Conservation (phyloP, 352 stramenopile species). For the Peronospora destructor region DNA sequence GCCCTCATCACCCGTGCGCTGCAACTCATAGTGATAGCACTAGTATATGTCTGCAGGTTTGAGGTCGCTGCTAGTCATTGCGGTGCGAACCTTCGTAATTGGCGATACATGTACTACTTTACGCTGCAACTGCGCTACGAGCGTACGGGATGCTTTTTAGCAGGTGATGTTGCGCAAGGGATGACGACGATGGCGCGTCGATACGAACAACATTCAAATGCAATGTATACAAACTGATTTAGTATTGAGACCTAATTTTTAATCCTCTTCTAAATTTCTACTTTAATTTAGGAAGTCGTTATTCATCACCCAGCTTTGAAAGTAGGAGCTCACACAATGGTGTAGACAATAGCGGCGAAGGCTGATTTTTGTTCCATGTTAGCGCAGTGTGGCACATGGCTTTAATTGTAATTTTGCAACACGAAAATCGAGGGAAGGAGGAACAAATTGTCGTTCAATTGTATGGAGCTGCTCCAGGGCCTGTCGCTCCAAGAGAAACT, state of each 20-base stretch:
- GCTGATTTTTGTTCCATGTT: neutral
- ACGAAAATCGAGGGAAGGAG: neutral
- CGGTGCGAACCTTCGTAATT: too few species aligned
- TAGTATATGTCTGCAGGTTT: neutral
- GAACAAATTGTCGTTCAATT: slow-evolving; percentile 5
- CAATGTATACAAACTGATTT: neutral
- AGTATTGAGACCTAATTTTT: too few species aligned
- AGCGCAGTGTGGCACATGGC: neutral
- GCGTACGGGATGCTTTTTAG: neutral
- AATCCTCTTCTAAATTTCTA: too few species aligned
- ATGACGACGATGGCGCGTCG: slow-evolving; percentile 11
- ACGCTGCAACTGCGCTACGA: too few species aligned
- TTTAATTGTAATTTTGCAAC: neutral
- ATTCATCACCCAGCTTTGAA: too few species aligned
- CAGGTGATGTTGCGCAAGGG: neutral
- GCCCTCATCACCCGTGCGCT: neutral
- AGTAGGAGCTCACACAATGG: too few species aligned
- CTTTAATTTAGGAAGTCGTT: too few species aligned
- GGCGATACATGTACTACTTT: too few species aligned
- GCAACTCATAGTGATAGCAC: neutral
- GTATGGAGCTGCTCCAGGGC: slow-evolving; percentile 25
- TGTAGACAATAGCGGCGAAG: too few species aligned
- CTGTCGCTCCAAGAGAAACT: slow-evolving; percentile 71
- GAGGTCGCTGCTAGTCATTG: neutral
- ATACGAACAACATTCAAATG: slow-evolving; percentile 2